Percentiles rank a stretch among this genome's conserved stretches.
These are phyloP conservation scores for Wickerhamomyces sp. DNA, from an alignment of 1,139 yeast genomes.

Conservation along the genomic window DNA sequence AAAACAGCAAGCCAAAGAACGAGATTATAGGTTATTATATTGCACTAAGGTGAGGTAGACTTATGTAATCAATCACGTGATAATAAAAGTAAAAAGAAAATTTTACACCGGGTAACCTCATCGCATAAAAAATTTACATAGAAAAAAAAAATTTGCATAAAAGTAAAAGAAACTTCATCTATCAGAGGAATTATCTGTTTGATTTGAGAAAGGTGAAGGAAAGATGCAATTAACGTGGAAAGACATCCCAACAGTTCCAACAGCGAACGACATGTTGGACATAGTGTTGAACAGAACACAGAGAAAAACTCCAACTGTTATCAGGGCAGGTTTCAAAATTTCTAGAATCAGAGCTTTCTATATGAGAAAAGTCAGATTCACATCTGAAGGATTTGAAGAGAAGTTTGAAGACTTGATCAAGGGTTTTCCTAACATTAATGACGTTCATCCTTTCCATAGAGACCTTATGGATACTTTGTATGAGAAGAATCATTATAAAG, in stretches of 20 bases:
- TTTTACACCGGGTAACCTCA: conserved; percentile 8
- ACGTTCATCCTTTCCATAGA: conserved; percentile 97
- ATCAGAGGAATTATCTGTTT: neutral
- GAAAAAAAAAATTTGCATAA: neutral
- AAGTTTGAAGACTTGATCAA: conserved; percentile 79
- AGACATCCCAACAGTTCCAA: conserved; percentile 93
- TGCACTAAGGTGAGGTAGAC: neutral
- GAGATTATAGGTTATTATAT: too few species aligned
- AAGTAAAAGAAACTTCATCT: neutral
- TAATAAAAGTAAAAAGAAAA: neutral
- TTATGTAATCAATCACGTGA: neutral
- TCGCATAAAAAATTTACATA: conserved; percentile 1
- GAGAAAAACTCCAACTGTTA: conserved; percentile 97
- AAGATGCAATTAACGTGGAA: conserved; percentile 96
- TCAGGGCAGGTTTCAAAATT: conserved; percentile 94
- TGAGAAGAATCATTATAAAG: conserved; percentile 96
- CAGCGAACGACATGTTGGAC: conserved; percentile 89
- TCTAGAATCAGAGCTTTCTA: conserved; percentile 96
- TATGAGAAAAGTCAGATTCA: conserved; percentile 95
- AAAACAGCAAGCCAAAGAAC: too few species aligned
- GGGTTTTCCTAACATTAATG: conserved; percentile 95
- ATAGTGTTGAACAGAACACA: conserved; percentile 96
- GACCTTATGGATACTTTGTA: conserved; percentile 96
- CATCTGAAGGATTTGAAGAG: conserved; percentile 93
- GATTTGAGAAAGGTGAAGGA: neutral